Evolutionary conservation across 1,284 basidiomycete genomes (phyloP), one percentile per base, ranked within the genome.

Genomic region (Fomitopsis schrenkii): DNA sequence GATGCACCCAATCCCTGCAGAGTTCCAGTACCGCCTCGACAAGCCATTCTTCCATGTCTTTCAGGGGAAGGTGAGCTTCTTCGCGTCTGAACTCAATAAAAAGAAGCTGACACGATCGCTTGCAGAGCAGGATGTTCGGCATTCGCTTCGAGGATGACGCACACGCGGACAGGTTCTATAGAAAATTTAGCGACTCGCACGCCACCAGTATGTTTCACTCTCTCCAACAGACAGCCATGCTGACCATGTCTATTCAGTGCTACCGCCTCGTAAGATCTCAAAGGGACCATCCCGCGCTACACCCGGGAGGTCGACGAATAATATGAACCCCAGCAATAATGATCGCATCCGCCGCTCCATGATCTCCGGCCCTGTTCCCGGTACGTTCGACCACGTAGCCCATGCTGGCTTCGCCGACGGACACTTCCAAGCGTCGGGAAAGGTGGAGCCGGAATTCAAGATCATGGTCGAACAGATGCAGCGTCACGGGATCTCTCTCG

Each of bases 41-140:
- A 88, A 91, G 64, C 91, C 94, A 1, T 97, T 96, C 79, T 97
- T 97, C 78, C 95, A 97, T 75, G 83, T 88, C 36, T 96, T 96
- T 74, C 84, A 86, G 36, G 93, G 91, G 48, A 87, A 90, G 77
- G 94, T 95, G 70, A 70, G 88, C 78, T 3, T 15, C 12, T 40
- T 40, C 8, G 9, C 38, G 12, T 40, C 38, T 59, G 33, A 61
- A 22, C 52, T 33, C 5, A 12, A n/a, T 4, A 14, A 8, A 22
- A 14, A 33, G 12, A 9, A 17, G 45, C 33, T 52, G 38, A 38
- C 58, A 44, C 53, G 17, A 40, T 40, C 26, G 55, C 44, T 55
- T 62, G 60, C 70, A 93, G 90, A 89, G 86, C 57, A 86, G 89
- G 62, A 84, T 86, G 79, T 90, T 95, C 71, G 95, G 86, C n/a